Evolutionary conservation across 305 asterid species (phyloP).

Genomic region (Fraxinus xanthoxyloides): DNA sequence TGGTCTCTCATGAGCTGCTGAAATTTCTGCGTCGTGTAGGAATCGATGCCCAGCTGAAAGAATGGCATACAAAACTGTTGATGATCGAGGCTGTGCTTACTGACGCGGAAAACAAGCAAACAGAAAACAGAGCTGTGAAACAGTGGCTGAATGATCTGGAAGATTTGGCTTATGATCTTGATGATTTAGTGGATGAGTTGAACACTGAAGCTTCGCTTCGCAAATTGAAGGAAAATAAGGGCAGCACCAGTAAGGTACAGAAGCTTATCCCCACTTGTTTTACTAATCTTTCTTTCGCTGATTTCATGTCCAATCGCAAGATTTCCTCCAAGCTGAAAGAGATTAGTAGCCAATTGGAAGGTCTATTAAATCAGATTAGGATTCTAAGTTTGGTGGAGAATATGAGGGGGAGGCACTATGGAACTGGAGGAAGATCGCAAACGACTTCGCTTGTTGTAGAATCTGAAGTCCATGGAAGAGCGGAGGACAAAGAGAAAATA

Average conservation of each 20-base stretch:
- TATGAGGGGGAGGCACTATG: not conserved
- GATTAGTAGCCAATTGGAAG: not conserved
- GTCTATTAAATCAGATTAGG: not conserved
- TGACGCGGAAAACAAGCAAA: slow-evolving; percentile 34
- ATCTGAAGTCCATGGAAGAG: slow-evolving; percentile 12
- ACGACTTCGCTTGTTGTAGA: not conserved
- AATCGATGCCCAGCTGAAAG: slow-evolving; percentile 19
- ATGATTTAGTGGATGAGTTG: slow-evolving; percentile 11
- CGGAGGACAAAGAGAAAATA: slow-evolving; percentile 17
- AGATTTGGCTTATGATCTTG: slow-evolving; percentile 34
- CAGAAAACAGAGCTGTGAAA: slow-evolving; percentile 12
- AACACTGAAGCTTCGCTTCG: not conserved
- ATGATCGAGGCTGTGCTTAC: slow-evolving; percentile 18
- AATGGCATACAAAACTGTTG: slow-evolving; percentile 18
- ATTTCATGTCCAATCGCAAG: not conserved
- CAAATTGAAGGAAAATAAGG: not conserved
- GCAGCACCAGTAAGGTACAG: not conserved
- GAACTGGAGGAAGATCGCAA: not conserved
- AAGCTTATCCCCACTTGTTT: not conserved
- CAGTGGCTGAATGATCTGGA: slow-evolving; percentile 28
- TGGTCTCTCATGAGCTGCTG: slow-evolving; percentile 15
- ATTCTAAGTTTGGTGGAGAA: not conserved
- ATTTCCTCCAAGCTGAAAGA: not conserved
- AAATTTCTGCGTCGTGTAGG: slow-evolving; percentile 20
- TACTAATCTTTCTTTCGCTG: not conserved